Evolutionary conservation across 495 filamentous ascomycete genomes (phyloP).

Genomic region (Xylaria scruposa): DNA sequence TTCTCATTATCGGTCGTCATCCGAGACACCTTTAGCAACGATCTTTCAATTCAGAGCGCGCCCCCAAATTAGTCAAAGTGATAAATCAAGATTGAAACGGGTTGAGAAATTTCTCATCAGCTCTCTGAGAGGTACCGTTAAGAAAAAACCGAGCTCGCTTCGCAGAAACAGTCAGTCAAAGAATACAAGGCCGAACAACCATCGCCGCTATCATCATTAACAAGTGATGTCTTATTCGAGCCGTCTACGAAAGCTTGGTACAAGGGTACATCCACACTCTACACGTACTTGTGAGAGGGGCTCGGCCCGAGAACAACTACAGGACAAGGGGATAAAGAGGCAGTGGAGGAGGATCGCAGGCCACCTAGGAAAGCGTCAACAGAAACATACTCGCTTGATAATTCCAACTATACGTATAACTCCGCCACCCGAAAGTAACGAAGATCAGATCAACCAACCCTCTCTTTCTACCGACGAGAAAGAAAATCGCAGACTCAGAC

Average conservation of each 20-base stretch:
- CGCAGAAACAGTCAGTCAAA: neutral
- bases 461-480: constrained; percentile 8
- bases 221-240: neutral
- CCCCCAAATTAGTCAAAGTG: neutral
- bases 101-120: neutral
- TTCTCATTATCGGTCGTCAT: neutral
- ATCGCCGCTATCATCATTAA: neutral
- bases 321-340: neutral
- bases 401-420: constrained; percentile 7
- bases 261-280: constrained; percentile 14
- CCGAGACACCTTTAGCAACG: neutral
- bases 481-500: constrained; percentile 19
- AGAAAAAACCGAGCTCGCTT: neutral
- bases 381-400: neutral
- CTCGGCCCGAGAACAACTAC: neutral
- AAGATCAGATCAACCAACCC: neutral
- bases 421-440: neutral
- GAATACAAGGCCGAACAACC: neutral
- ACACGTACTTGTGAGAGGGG: neutral
- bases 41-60: neutral
- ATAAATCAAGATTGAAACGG: neutral
- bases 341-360: neutral
- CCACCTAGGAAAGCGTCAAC: neutral
- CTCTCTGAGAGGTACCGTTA: too few relatives aligned
- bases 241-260: constrained; percentile 10